phyloP scores from a whole-genome alignment of 2,329 filamentous ascomycete genomes.

The Aureobasidium sp. region DNA sequence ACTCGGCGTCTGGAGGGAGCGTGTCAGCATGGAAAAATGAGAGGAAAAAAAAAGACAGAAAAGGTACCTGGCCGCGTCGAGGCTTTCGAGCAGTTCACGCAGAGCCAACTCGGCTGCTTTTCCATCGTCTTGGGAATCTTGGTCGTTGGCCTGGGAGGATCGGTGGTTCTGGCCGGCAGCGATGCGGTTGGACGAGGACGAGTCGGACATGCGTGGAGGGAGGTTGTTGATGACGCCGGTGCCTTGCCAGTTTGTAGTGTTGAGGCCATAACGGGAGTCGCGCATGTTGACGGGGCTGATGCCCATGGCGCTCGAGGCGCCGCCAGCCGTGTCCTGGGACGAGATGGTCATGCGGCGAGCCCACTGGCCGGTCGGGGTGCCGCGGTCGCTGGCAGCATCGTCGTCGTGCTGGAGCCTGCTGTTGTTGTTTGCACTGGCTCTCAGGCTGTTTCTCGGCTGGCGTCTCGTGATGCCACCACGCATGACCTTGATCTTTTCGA shows the following conservation, averaged over 20 bases:
- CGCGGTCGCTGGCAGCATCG: slow-evolving; percentile 12
- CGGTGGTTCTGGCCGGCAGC: background rate
- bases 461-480: slow-evolving; percentile 80
- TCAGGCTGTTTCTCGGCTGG: slow-evolving; percentile 55
- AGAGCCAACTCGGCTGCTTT: slow-evolving; percentile 78
- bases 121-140: slow-evolving; percentile 6
- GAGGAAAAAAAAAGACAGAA: background rate
- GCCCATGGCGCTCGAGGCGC: slow-evolving; percentile 11
- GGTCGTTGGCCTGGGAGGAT: slow-evolving; percentile 9
- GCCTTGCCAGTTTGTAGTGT: slow-evolving; percentile 23
- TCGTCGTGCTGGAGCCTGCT: slow-evolving; percentile 7
- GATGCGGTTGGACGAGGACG: background rate
- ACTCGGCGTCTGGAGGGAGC: slow-evolving; percentile 30
- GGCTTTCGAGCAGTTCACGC: slow-evolving; percentile 71
- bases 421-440: slow-evolving; percentile 17
- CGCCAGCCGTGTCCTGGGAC: slow-evolving; percentile 14
- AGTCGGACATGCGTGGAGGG: slow-evolving; percentile 29
- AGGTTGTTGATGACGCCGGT: slow-evolving; percentile 75
- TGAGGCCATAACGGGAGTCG: slow-evolving; percentile 13
- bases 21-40: slow-evolving; percentile 4
- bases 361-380: slow-evolving; percentile 15
- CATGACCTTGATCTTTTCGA: slow-evolving; percentile 78
- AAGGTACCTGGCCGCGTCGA: slow-evolving; percentile 70
- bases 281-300: slow-evolving; percentile 15
- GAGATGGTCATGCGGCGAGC: slow-evolving; percentile 6